Percentiles rank a stretch among this genome's conserved stretches.
These are phyloP conservation scores for Phascolomyces articulosus DNA, from an alignment of 371 early-diverging fungal species.

Conservation along the genomic window DNA sequence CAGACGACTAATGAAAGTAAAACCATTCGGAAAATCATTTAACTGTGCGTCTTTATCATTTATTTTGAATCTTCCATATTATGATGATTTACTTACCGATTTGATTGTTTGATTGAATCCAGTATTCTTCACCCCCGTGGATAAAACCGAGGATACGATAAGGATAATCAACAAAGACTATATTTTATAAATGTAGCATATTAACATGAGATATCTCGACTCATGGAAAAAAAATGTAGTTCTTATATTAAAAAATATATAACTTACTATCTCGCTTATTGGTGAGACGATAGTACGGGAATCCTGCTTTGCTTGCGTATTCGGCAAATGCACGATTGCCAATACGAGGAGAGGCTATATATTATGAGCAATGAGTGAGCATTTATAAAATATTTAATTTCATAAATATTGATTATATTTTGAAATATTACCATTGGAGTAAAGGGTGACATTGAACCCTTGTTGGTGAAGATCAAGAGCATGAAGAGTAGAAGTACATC, in stretches of 20 bases:
- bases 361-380: neutral
- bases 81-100: neutral
- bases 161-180: neutral
- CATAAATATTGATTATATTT: neutral
- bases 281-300: constrained; percentile 4
- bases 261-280: constrained; percentile 18
- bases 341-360: constrained; percentile 15
- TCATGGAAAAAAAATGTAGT: no score
- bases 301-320: constrained; percentile 9
- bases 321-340: constrained; percentile 16
- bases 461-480: constrained; percentile 19
- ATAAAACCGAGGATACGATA: neutral
- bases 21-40: no score
- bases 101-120: neutral
- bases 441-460: constrained; percentile 4
- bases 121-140: neutral
- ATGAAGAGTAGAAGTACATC: constrained; percentile 8
- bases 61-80: no score
- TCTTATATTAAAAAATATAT: no score
- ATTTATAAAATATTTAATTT: neutral
- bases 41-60: no score
- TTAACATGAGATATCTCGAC: no score
- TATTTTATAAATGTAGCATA: no score
- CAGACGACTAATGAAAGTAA: constrained; percentile 30
- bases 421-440: neutral